Evolutionary conservation across 2,329 filamentous ascomycete species (phyloP), one percentile per base, ranked within the genome.

Genomic region (Penicillium digitatum): DNA sequence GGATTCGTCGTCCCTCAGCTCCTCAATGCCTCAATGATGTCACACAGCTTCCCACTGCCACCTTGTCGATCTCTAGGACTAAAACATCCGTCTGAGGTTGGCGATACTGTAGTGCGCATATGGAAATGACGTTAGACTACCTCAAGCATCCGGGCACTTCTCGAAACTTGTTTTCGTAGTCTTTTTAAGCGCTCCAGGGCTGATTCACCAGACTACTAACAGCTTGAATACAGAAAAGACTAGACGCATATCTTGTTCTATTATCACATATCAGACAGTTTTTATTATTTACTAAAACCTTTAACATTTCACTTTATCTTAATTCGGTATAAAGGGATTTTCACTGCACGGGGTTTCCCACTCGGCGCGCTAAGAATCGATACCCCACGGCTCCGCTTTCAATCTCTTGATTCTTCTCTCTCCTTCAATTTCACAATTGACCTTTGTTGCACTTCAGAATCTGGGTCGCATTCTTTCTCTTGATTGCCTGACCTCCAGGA

Each of bases 351-450:
- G 26, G 39, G 39, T 42, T 42, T 26, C 39, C 7, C 37, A 48
- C 56, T 63, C 60, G 58, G 62, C 59, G 50, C 50, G 47, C 58
- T 48, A 59, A 63, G 59, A 43, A 64, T 58, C 55, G 48, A 48
- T 46, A 60, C 64, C 63, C 65, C 65, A 64, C 64, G 60, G 59
- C 56, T 66, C 59, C 64, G 60, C 62, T 60, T 58, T 56, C 26
- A 59, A 45, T 24, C 18, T 55, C 52, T 46, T 40, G 42, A 44
- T 48, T 20, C 43, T 45, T 58, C 50, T 27, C 18, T 20, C 18
- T 29, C 18, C 37, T 27, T 52, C 35, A 44, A 10, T 35, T 27
- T 34, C 20, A 11, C 9, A 4, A n/a, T 29, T 43, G 16, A 26
- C 5, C 16, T 24, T 5, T 20, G 9, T 45, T 38, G 35, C 26